Evolutionary conservation across 768 basidiomycete genomes (phyloP).

Genomic region (Leucogyrophana mollusca): DNA sequence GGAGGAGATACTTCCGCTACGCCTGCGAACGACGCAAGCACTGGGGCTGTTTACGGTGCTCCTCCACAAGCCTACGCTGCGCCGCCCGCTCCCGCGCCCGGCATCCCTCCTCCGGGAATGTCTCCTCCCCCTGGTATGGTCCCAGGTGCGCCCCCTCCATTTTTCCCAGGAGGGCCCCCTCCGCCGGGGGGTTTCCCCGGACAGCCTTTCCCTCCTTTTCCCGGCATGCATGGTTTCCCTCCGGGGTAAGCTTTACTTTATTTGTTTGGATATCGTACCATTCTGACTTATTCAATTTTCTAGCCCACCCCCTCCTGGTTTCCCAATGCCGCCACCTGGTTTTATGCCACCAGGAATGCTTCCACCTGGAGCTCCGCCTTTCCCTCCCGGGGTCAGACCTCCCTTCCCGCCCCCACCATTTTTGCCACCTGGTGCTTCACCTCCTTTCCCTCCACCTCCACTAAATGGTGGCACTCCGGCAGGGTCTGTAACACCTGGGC

Average conservation of each 20-base stretch:
- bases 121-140: conserved; percentile 38
- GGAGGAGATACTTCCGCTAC: conserved; percentile 39
- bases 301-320: conserved; percentile 55
- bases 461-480: conserved; percentile 22
- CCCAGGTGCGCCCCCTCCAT: conserved; percentile 43
- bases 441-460: conserved; percentile 26
- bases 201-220: conserved; percentile 41
- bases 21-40: conserved; percentile 37
- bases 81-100: conserved; percentile 34
- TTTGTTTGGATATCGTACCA: conserved; percentile 11
- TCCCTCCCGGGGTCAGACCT: conserved; percentile 34
- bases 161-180: conserved; percentile 35
- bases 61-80: conserved; percentile 68
- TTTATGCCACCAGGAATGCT: conserved; percentile 30
- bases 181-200: conserved; percentile 39
- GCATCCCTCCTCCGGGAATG: conserved; percentile 25
- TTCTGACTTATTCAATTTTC: conserved; percentile 11
- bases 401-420: conserved; percentile 35
- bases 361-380: conserved; percentile 37
- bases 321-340: conserved; percentile 48
- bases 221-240: conserved; percentile 50
- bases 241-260: conserved; percentile 55
- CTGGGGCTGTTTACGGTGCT: conserved; percentile 69
- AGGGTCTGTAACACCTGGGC: conserved; percentile 26
- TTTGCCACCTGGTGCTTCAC: conserved; percentile 26